Evolutionary conservation across 2,329 filamentous ascomycete genomes (phyloP).

Genomic region (Myriosclerotinia duriaeana): DNA sequence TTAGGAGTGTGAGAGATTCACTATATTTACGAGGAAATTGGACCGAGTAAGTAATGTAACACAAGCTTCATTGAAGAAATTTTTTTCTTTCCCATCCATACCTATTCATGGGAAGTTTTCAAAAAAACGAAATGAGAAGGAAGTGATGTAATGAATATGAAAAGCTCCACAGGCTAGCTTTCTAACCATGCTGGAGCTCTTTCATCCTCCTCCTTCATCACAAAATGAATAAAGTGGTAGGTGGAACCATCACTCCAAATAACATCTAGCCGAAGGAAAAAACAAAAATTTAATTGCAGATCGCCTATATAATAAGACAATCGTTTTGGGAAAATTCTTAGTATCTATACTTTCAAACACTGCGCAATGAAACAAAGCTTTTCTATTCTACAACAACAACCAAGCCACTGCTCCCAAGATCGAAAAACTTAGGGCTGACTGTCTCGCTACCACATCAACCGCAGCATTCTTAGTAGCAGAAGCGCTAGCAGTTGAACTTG

Average conservation of each 20-base stretch:
- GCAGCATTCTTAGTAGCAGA: background rate
- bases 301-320: background rate
- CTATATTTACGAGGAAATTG: too few species aligned
- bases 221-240: background rate
- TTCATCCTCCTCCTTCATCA: background rate
- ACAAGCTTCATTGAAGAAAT: too few species aligned
- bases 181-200: background rate
- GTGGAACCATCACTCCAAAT: background rate
- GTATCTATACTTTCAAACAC: background rate
- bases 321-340: background rate
- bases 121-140: too few species aligned
- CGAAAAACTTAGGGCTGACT: background rate
- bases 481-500: background rate
- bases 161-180: too few species aligned
- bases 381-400: background rate
- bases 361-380: background rate
- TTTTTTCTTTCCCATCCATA: background rate
- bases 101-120: background rate
- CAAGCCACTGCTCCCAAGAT: constrained; percentile 9
- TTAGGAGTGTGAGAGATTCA: too few species aligned
- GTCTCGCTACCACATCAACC: background rate
- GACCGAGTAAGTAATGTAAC: too few species aligned
- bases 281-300: background rate
- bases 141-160: too few species aligned
- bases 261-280: too few species aligned